A percentile compares a stretch with the other conserved stretches of the same genome.
phyloP scores from a whole-genome alignment of 495 filamentous ascomycete genomes.

The Trichoderma virens region DNA sequence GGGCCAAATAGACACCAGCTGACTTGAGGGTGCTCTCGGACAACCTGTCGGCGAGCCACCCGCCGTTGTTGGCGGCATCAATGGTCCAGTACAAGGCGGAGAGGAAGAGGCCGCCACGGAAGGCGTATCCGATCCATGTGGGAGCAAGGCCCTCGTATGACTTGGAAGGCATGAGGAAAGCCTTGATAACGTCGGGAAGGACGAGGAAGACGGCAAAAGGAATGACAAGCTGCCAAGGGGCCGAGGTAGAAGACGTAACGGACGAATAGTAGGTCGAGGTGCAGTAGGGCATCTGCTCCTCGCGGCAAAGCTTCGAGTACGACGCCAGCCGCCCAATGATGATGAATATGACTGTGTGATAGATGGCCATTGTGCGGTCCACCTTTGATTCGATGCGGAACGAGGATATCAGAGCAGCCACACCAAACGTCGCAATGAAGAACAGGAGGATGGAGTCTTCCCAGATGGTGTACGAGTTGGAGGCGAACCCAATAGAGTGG shows the following conservation, averaged over 20 bases:
- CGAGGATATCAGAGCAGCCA: conserved; percentile 62
- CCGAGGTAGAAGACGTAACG: conserved; percentile 82
- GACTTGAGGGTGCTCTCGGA: conserved; percentile 56
- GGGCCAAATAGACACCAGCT: conserved; percentile 64
- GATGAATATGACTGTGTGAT: conserved; percentile 79
- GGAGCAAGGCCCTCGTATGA: conserved; percentile 81
- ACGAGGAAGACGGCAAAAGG: conserved; percentile 65
- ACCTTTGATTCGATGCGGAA: conserved; percentile 54
- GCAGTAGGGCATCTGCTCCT: conserved; percentile 98
- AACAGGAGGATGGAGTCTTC: conserved; percentile 93
- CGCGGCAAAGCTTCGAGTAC: conserved; percentile 86
- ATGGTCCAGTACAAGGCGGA: conserved; percentile 80
- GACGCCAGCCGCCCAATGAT: conserved; percentile 74
- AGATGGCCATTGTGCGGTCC: conserved; percentile 66
- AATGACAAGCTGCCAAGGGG: conserved; percentile 79
- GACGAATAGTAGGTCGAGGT: conserved; percentile 93
- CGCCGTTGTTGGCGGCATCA: conserved; percentile 82
- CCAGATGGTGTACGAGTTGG: conserved; percentile 98
- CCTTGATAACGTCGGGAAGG: conserved; percentile 70
- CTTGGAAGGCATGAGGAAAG: conserved; percentile 65
- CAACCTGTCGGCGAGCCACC: conserved; percentile 63
- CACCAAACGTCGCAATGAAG: conserved; percentile 82
- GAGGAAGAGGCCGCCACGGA: conserved; percentile 68
- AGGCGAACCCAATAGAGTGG: conserved; percentile 85
- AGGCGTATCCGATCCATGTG: conserved; percentile 72